Conservation (phyloP, 495 filamentous ascomycete species). For the Penicillium macrosclerotiorum region DNA sequence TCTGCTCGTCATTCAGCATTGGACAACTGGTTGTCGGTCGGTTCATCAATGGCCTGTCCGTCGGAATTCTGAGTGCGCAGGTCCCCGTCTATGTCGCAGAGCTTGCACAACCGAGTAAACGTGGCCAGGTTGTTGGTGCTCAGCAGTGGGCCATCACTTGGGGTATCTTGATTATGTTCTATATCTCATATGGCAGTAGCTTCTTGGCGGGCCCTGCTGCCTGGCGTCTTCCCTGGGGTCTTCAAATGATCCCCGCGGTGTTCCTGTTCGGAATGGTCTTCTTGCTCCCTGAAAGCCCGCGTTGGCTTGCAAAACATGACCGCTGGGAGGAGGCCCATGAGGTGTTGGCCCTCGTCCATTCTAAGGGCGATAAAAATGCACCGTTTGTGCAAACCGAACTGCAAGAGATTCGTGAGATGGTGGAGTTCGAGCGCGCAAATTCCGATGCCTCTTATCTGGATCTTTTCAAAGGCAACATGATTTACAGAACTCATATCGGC, state of each 20-base stretch:
- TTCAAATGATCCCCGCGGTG: conserved; percentile 68
- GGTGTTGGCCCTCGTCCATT: conserved; percentile 64
- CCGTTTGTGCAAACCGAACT: conserved; percentile 64
- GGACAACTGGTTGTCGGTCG: conserved; percentile 70
- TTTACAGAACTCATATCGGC: conserved; percentile 72
- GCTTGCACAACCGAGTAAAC: conserved; percentile 62
- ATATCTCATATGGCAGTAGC: conserved; percentile 44
- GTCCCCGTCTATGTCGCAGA: conserved; percentile 78
- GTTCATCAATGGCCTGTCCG: conserved; percentile 70
- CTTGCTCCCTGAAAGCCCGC: conserved; percentile 68
- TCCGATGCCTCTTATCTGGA: conserved; percentile 66
- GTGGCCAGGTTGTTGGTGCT: conserved; percentile 68
- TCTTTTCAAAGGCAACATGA: conserved; percentile 67
- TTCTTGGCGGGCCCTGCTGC: conserved; percentile 59
- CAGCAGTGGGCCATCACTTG: conserved; percentile 78
- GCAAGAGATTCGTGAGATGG: conserved; percentile 65
- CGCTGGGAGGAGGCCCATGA: conserved; percentile 65
- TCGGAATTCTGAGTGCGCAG: conserved; percentile 74
- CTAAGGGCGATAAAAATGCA: conserved; percentile 57
- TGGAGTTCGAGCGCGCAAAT: conserved; percentile 65
- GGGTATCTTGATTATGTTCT: conserved; percentile 79
- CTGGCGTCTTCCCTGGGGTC: conserved; percentile 72
- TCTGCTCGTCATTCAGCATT: conserved; percentile 68
- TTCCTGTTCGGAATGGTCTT: conserved; percentile 58
- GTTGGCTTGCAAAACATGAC: conserved; percentile 71